Base-by-base conservation (phyloP, 352 stramenopile species). In the Blastocystis sp. region DNA sequence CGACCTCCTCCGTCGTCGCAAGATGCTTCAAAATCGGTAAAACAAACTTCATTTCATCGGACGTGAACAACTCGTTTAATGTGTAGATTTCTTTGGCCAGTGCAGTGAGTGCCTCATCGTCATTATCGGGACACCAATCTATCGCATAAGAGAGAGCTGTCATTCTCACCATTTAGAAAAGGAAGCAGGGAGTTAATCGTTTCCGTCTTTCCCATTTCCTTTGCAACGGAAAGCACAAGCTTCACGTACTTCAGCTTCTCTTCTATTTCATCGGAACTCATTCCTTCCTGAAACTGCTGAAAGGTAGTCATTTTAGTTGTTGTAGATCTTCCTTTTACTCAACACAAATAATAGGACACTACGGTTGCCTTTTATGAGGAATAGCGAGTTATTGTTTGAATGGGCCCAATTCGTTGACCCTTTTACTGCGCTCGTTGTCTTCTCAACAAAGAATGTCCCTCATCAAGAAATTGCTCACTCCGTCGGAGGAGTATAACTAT, bases 231-330 rank as follows among this genome's bases (percentile, higher is more conserved):
- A 8, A 57, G 14, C 1, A 57, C 48, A 21, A 63, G 69, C 38
- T 61, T 59, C 21, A 81, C 69, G 42, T 64, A 81, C 69, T 81
- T 81, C 69, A 81, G 44, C 38, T 81, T 81, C 69, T 81, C 69
- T 32, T 81, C 69, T n/a, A 81, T 81, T 32, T 81, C 69, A 46
- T 81, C 69, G 27, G 69, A 81, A 38, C 69, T 81, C 11, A 81
- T 81, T 81, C 69, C 69, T 46, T 81, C 69, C 36, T 81, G 69
- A 65, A 81, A 81, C 38, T 81, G 46, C 53, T 81, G 46, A 65
- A 64, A 75, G n/a, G 63, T 75, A 29, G 36, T 75, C 63, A 75
- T 75, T 75, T 56, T 53, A 27, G 16, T 7, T 32, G 21, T 53
- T 48, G 16, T 29, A 56, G 44, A 21, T 32, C 1, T 6, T 40